Evolutionary conservation across 306 rosid genomes (phyloP).

Genomic region (Glycine latifolia): DNA sequence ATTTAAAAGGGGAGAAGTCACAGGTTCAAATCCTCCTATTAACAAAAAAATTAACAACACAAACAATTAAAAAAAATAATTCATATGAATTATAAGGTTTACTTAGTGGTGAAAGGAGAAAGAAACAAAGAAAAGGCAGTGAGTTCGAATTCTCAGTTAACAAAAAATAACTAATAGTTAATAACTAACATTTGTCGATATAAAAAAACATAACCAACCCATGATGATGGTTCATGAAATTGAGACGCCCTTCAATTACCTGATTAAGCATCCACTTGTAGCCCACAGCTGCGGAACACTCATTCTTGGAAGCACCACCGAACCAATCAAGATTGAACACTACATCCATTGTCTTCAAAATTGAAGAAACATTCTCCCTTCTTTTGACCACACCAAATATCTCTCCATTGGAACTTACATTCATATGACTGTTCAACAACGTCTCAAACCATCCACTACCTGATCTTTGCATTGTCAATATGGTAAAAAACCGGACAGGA

Average conservation of each 20-base stretch:
- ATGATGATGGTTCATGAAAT: too few species aligned
- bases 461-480: slow-evolving; percentile 82
- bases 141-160: too few species aligned
- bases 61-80: too few species aligned
- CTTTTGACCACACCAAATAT: slow-evolving; percentile 64
- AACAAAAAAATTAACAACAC: too few species aligned
- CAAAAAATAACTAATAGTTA: too few species aligned
- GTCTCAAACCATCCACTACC: slow-evolving; percentile 99
- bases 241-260: slow-evolving; percentile 45
- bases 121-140: too few species aligned
- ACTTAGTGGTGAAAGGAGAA: too few species aligned
- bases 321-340: slow-evolving; percentile 80
- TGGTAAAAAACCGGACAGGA: slow-evolving; percentile 73
- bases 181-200: too few species aligned
- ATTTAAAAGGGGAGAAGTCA: too few species aligned
- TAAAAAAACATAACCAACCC: too few species aligned
- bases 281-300: slow-evolving; percentile 86
- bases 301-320: slow-evolving; percentile 80
- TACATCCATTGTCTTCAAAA: slow-evolving; percentile 73
- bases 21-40: too few species aligned
- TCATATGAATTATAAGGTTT: too few species aligned
- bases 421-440: slow-evolving; percentile 75
- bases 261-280: slow-evolving; percentile 94
- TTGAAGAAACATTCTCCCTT: slow-evolving; percentile 66
- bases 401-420: slow-evolving; percentile 86